Evolutionary conservation across 1,284 basidiomycete genomes (phyloP).

Genomic region (Puccinia triticina): DNA sequence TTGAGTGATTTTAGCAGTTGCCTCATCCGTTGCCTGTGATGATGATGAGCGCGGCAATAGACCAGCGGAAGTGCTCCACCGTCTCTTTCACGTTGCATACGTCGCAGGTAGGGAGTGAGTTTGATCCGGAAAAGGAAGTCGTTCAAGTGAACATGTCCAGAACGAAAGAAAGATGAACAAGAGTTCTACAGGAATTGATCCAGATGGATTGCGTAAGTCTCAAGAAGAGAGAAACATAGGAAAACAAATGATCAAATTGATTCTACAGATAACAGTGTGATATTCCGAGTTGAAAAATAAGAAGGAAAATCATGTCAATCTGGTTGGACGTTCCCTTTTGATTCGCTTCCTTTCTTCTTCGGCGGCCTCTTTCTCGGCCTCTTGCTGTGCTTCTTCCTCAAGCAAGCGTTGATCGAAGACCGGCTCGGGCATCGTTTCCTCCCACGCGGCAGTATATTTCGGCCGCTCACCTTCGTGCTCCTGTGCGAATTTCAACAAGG

Average conservation of each 20-base stretch:
- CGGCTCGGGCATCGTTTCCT: constrained; percentile 48
- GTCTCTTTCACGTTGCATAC: too few relatives aligned
- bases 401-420: constrained; percentile 47
- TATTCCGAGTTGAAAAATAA: neutral
- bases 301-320: constrained; percentile 23
- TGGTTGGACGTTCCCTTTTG: constrained; percentile 47
- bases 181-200: neutral
- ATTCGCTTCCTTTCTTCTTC: constrained; percentile 49
- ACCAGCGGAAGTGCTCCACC: too few relatives aligned
- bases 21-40: neutral
- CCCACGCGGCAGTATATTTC: constrained; percentile 50
- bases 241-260: neutral
- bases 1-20: neutral
- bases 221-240: neutral
- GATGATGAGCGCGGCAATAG: neutral
- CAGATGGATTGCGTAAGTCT: too few relatives aligned
- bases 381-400: constrained; percentile 47
- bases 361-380: constrained; percentile 37
- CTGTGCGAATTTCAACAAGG: constrained; percentile 48
- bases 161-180: too few relatives aligned
- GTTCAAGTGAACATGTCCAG: too few relatives aligned
- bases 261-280: neutral
- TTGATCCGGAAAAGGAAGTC: too few relatives aligned
- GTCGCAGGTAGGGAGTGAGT: too few relatives aligned
- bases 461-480: constrained; percentile 49